Conservation (phyloP, 2,329 filamentous ascomycete species). For the Ophiocordyceps polyrhachis-furcata region DNA sequence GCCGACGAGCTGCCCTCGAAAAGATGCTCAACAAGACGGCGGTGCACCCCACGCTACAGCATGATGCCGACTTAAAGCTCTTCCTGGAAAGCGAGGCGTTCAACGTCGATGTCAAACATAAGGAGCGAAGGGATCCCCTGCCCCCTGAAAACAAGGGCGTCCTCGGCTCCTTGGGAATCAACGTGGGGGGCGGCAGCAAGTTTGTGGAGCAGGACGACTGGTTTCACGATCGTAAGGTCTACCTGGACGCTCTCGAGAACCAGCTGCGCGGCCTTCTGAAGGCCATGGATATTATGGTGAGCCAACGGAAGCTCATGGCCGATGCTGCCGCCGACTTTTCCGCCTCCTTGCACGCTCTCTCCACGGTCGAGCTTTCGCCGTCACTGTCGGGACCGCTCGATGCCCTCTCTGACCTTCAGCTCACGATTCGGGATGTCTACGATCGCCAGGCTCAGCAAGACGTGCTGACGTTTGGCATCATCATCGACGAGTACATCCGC, state of each 20-base stretch:
- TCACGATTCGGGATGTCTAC: constrained; percentile 87
- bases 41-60: constrained; percentile 72
- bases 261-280: constrained; percentile 83
- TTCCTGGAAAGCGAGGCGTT: constrained; percentile 95
- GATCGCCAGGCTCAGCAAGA: constrained; percentile 95
- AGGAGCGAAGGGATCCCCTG: constrained; percentile 75
- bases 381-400: constrained; percentile 77
- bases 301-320: constrained; percentile 79
- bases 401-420: constrained; percentile 78
- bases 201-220: constrained; percentile 98
- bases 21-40: constrained; percentile 97
- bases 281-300: constrained; percentile 82
- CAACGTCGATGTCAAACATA: constrained; percentile 93
- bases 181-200: constrained; percentile 59
- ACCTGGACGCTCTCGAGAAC: constrained; percentile 81
- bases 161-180: constrained; percentile 67
- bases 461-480: constrained; percentile 86
- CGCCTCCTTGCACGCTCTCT: constrained; percentile 76
- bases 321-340: constrained; percentile 91
- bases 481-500: constrained; percentile 95
- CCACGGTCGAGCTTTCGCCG: constrained; percentile 80
- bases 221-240: constrained; percentile 94
- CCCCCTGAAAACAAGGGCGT: constrained; percentile 85
- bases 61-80: constrained; percentile 84
- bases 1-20: constrained; percentile 73